Evolutionary conservation across 805 yeast genomes (phyloP), one percentile per base, ranked within the genome.

Genomic region (Lipomyces anomalus): DNA sequence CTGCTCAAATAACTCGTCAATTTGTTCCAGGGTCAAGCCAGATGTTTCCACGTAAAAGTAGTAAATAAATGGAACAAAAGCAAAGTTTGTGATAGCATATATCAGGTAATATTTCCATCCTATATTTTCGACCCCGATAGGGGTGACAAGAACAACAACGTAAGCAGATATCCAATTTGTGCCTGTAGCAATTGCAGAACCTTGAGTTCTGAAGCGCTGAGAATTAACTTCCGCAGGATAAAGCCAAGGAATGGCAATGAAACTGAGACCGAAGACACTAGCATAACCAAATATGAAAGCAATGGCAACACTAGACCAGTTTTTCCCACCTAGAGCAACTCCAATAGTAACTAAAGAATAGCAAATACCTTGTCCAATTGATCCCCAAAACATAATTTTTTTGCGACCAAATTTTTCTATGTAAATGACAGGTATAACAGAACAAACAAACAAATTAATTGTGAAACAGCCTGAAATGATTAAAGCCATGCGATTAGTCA

Each of bases 21-120:
- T 75, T 59, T 76, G 80, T 63, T 78, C 83, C 62, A 78, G 70
- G 48, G 79, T 67, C 58, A 71, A 69, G 28, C 80, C 81, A 51
- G 70, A 74, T 22, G 84, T 79, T 58, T 79, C 85, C 26, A 84
- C 84, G 69, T 70, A 75, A 56, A 74, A 75, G 54, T 72, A 63
- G 47, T 60, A 71, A 36, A 50, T 59, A 56, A 63, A 73, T 47
- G 71, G 73, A 21, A 70, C 55, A 38, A 71, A 64, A 66, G 76
- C 75, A 7, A 41, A 46, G 16, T 63, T 63, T 61, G 78, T 75
- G 53, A 72, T 64, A 4, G 65, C 66, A 62, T 44, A 59, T 2
- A 71, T 72, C 46, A 71, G 67, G 52, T 71, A 71, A 62, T 71
- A 71, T 52, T 66, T 69, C 71, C 71, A 70, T 24, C 60, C 61